Evolutionary conservation across 768 basidiomycete species (phyloP).

Genomic region (Boletus rex-veris): DNA sequence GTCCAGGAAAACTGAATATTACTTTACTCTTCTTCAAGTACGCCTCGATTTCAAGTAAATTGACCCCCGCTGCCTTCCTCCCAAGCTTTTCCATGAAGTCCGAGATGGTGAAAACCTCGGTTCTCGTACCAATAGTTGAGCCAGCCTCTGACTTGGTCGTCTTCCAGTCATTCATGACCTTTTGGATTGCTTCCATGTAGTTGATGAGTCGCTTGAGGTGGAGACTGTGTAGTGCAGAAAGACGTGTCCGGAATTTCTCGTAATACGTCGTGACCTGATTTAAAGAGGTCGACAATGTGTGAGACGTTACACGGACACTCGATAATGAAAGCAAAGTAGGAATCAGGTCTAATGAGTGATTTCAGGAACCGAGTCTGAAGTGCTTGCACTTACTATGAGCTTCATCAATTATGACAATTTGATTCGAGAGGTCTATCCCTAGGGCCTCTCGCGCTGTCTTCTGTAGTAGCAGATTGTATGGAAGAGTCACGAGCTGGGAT

Average conservation of each 20-base stretch:
- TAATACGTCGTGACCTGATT: constrained; percentile 78
- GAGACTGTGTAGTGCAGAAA: constrained; percentile 68
- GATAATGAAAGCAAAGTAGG: constrained; percentile 87
- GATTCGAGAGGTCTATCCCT: constrained; percentile 78
- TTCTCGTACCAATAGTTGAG: constrained; percentile 19
- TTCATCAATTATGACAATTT: constrained; percentile 91
- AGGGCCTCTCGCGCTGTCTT: constrained; percentile 81
- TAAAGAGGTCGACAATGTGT: constrained; percentile 57
- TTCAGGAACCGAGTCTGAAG: neutral
- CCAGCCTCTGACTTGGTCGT: constrained; percentile 18
- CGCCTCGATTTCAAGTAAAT: constrained; percentile 74
- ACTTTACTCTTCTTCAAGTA: constrained; percentile 86
- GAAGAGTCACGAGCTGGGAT: constrained; percentile 78
- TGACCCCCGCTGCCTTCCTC: constrained; percentile 66
- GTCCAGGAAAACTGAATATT: constrained; percentile 40
- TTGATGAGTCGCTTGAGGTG: constrained; percentile 77
- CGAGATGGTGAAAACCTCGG: constrained; percentile 67
- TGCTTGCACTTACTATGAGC: constrained; percentile 75
- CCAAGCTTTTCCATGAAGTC: constrained; percentile 66
- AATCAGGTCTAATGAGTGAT: constrained; percentile 65
- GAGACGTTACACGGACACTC: constrained; percentile 58
- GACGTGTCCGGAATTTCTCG: constrained; percentile 68
- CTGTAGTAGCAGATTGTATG: constrained; percentile 89
- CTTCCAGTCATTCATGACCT: constrained; percentile 54
- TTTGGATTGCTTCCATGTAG: constrained; percentile 67